Base-by-base conservation (phyloP, 2,329 filamentous ascomycete genomes). In the Stachybotrys chartarum region DNA sequence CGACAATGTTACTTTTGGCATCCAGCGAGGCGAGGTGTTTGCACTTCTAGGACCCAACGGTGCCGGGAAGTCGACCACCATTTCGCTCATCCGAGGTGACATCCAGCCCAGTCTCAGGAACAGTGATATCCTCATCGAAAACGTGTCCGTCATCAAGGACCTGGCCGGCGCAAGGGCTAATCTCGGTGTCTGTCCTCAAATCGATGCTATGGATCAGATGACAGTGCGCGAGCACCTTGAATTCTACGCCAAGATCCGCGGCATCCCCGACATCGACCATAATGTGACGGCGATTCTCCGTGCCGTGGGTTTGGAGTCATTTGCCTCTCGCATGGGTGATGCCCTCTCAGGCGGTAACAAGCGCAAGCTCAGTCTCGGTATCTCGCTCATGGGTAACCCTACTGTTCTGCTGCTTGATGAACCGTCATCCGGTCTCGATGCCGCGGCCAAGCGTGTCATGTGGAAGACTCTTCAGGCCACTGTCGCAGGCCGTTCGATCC, bases 331-430 rank as follows among this genome's bases (percentile, higher is more conserved):
- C 30, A 90, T 93, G 80, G 92, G 90, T 0, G 79, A 82, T 55
- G 88, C 88, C 51, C 79, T 97, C 0, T 93, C 88, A 0, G 92
- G 93, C 8, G 93, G 93, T 32, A 97, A 96, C 74, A 95, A 95
- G 75, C 81, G 92, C 17, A 97, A 97, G 71, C 76, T 97, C 1
- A 90, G 85, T 17, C 80, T 97, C 0, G 92, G 88, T 3, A 96
- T 97, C 55, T 92, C 92, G 0, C 75, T 97, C 1, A 96, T 96
- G 82, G 93, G 92, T 4, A 96, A 97, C 63, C 92, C 92, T 0
- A 84, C 86, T 0, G 91, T 96, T 0, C 75, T 97, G 1, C 78
- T 97, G 0, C 85, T 97, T 1, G 93, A 97, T 65, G 93, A 97
- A 67, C 93, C 93, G 0, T 89, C 84, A 0, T 91, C 87, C 0